Percentiles rank a stretch among this genome's conserved stretches.
These are phyloP conservation scores for Candida michaelii DNA, from an alignment of 805 yeast species.

Conservation along the genomic window DNA sequence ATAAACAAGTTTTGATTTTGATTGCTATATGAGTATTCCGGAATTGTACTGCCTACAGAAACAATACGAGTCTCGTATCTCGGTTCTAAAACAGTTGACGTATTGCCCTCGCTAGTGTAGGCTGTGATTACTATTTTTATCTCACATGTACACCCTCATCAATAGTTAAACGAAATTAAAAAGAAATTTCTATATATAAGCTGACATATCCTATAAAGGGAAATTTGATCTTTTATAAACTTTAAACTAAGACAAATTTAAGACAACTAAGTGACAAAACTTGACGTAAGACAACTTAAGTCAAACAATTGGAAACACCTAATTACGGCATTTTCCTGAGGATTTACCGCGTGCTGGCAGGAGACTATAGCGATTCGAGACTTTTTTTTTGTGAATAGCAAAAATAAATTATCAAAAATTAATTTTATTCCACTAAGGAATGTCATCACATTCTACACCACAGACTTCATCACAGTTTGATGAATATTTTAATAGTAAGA, in stretches of 20 bases:
- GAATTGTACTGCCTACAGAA: background rate
- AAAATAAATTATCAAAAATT: background rate
- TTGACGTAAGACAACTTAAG: no score
- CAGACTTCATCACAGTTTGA: background rate
- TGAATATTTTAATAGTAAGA: conserved; percentile 4
- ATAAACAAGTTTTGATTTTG: no score
- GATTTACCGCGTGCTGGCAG: conserved; percentile 2
- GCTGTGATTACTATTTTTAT: conserved; percentile 7
- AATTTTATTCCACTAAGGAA: background rate
- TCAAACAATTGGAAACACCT: no score
- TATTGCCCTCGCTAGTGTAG: conserved; percentile 3
- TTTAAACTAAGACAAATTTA: no score
- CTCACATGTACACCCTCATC: background rate
- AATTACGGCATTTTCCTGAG: background rate
- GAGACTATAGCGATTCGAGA: background rate
- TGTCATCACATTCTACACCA: conserved; percentile 1
- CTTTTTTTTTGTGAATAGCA: background rate
- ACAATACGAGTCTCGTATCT: background rate
- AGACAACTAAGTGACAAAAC: no score
- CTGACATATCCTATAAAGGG: no score
- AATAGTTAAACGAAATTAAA: background rate
- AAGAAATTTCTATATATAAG: background rate
- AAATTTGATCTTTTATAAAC: background rate
- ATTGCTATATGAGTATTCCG: no score
- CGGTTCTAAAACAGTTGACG: background rate